phyloP scores from a whole-genome alignment of 257 asterid species.

The Linaria vulgaris region DNA sequence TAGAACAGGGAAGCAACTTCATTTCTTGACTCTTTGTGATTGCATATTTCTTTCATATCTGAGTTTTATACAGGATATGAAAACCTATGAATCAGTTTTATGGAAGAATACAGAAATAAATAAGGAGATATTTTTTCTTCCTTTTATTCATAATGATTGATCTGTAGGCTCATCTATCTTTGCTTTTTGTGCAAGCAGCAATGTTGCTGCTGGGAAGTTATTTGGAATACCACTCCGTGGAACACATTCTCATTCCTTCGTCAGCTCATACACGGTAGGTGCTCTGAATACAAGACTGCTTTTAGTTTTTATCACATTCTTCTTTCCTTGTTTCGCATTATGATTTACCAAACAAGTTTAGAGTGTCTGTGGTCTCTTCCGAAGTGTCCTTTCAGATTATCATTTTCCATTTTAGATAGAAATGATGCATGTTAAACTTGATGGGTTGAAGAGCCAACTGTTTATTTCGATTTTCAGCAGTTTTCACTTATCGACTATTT shows the following conservation, averaged over 20 bases:
- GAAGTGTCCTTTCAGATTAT: too few relatives aligned
- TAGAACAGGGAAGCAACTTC: too few relatives aligned
- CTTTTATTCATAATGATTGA: not conserved
- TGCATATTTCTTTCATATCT: too few relatives aligned
- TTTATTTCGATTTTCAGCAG: not conserved
- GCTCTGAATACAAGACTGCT: conserved; percentile 20
- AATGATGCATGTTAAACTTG: not conserved
- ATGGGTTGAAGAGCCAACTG: not conserved
- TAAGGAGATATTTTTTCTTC: not conserved
- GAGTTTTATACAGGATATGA: too few relatives aligned
- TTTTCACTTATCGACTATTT: conserved; percentile 3
- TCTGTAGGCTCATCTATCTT: not conserved
- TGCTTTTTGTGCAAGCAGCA: conserved; percentile 52
- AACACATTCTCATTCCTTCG: conserved; percentile 98
- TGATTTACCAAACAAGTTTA: too few relatives aligned
- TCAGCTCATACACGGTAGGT: conserved; percentile 92
- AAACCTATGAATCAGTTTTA: too few relatives aligned
- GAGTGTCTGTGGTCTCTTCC: too few relatives aligned
- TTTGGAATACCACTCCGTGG: conserved; percentile 99
- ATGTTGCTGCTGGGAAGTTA: conserved; percentile 97
- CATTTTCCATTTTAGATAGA: not conserved
- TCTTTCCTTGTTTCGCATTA: not conserved
- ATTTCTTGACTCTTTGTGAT: too few relatives aligned
- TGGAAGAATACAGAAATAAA: too few relatives aligned
- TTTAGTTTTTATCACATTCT: not conserved